Conservation (phyloP, 345 rosid species). For the Kandelia obovata region DNA sequence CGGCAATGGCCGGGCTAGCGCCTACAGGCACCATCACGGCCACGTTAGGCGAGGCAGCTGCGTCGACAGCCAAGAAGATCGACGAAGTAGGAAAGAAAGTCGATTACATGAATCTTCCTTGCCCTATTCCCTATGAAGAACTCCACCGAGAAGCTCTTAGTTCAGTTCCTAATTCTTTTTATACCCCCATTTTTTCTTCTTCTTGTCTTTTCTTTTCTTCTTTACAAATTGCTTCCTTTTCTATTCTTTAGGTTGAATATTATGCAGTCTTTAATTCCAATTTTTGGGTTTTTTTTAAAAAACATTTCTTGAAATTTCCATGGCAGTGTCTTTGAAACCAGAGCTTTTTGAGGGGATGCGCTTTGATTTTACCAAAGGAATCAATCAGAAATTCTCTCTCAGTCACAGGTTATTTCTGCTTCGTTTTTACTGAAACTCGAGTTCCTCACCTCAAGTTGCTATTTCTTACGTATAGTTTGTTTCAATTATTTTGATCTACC, state of each 20-base stretch:
- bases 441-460: not conserved
- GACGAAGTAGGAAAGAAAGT: slow-evolving; percentile 46
- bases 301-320: not conserved
- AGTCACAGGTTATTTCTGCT: slow-evolving; percentile 66
- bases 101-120: slow-evolving; percentile 71
- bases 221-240: not conserved
- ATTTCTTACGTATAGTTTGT: not conserved
- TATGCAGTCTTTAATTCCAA: not conserved
- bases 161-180: slow-evolving; percentile 19
- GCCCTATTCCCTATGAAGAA: slow-evolving; percentile 89
- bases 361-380: slow-evolving; percentile 85
- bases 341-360: slow-evolving; percentile 94
- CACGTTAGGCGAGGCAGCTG: slow-evolving; percentile 24
- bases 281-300: not conserved
- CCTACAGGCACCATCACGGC: not conserved
- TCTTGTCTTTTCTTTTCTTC: not conserved
- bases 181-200: not conserved
- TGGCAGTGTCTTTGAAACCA: slow-evolving; percentile 89
- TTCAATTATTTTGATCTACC: slow-evolving; percentile 5
- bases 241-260: not conserved
- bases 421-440: not conserved
- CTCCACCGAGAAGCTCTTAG: slow-evolving; percentile 86
- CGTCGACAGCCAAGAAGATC: slow-evolving; percentile 13
- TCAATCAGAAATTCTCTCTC: slow-evolving; percentile 82
- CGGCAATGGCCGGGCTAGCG: not conserved